Percentiles rank a stretch among this genome's conserved stretches.
Conservation (phyloP, 495 filamentous ascomycete genomes). For the Penicillium lagena region DNA sequence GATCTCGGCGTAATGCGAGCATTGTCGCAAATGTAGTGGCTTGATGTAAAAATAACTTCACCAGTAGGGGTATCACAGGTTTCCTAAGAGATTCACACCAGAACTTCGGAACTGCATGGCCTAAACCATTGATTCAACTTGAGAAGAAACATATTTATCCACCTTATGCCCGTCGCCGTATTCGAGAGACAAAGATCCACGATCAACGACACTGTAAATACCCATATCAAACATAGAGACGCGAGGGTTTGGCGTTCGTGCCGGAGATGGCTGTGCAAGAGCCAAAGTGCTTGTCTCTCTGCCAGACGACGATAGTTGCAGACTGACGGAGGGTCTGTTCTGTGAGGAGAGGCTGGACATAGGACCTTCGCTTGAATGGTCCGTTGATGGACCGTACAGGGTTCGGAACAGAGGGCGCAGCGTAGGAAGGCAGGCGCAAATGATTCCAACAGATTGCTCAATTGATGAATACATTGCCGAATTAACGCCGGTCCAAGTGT, state of each 20-base stretch:
- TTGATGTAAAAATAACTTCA: no score
- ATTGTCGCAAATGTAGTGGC: no score
- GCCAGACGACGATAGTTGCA: neutral
- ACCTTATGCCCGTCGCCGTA: neutral
- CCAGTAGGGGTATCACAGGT: no score
- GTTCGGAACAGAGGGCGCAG: conserved; percentile 22
- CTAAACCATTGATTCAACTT: conserved; percentile 6
- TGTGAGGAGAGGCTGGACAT: neutral
- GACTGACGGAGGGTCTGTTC: neutral
- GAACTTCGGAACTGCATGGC: neutral
- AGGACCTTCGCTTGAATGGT: neutral
- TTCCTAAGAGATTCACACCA: no score
- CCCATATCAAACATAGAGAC: neutral
- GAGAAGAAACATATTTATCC: neutral
- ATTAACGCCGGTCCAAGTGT: conserved; percentile 13
- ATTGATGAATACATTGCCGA: conserved; percentile 44
- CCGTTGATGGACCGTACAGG: conserved; percentile 4
- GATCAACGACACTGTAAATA: neutral
- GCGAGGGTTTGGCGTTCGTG: neutral
- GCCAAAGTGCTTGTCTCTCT: conserved; percentile 4
- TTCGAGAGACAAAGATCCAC: neutral
- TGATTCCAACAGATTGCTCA: conserved; percentile 44
- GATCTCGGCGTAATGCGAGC: no score
- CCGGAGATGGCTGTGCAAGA: neutral
- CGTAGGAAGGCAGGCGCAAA: conserved; percentile 44